A percentile compares a stretch with the other conserved stretches of the same genome.
Evolutionary conservation across 805 yeast species (phyloP).

Genomic region (Dipodascus albidus): DNA sequence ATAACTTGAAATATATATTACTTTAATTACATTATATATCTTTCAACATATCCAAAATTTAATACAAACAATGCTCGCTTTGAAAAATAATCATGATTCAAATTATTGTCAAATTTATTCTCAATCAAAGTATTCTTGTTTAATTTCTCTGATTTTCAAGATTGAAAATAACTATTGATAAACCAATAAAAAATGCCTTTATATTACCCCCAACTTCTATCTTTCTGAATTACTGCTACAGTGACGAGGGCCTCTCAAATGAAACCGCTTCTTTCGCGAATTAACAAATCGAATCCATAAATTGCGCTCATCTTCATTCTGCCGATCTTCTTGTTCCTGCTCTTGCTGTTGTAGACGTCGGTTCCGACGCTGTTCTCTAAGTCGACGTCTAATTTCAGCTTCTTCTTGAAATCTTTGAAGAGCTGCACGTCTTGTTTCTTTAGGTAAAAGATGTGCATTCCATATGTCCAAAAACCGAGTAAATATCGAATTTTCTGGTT

Average conservation of each 20-base stretch:
- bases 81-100: neutral
- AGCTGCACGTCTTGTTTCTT: slow-evolving; percentile 19
- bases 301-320: slow-evolving; percentile 12
- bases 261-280: slow-evolving; percentile 7
- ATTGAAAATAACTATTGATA: neutral
- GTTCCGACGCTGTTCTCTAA: slow-evolving; percentile 6
- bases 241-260: neutral
- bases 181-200: neutral
- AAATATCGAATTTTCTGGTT: slow-evolving; percentile 15
- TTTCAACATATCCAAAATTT: no score
- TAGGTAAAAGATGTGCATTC: slow-evolving; percentile 23
- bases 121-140: neutral
- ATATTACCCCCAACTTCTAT: neutral
- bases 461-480: slow-evolving; percentile 21
- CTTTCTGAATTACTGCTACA: neutral
- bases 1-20: no score
- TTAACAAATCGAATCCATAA: slow-evolving; percentile 15
- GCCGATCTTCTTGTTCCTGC: slow-evolving; percentile 3
- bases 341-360: neutral
- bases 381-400: slow-evolving; percentile 15
- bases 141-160: no score
- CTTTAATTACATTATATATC: no score
- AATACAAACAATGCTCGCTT: no score
- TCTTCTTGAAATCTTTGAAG: slow-evolving; percentile 19
- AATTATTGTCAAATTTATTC: no score